A percentile compares a stretch with the other conserved stretches of the same genome.
phyloP scores from a whole-genome alignment of 2,329 filamentous ascomycete species.

The Diaporthe citri region DNA sequence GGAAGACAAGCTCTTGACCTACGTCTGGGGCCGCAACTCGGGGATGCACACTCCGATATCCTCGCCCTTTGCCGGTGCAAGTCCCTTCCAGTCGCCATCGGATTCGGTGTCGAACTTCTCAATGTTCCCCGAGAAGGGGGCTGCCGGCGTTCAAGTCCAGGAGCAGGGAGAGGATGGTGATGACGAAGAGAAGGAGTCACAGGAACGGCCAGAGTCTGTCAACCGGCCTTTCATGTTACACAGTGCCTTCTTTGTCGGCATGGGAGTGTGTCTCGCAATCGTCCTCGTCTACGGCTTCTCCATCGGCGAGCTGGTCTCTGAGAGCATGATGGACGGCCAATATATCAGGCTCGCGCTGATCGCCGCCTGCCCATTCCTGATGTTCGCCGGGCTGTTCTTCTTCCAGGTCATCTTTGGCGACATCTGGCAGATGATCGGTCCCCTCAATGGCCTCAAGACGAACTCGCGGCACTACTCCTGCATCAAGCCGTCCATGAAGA shows the following conservation, averaged over 20 bases:
- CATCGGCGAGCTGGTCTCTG: conserved; percentile 52
- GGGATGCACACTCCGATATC: conserved; percentile 30
- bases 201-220: conserved; percentile 53
- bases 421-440: conserved; percentile 62
- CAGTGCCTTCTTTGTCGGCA: conserved; percentile 54
- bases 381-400: conserved; percentile 56
- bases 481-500: conserved; percentile 49
- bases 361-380: conserved; percentile 52
- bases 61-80: conserved; percentile 38
- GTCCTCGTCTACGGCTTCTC: conserved; percentile 55
- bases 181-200: conserved; percentile 44
- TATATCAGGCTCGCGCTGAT: conserved; percentile 55
- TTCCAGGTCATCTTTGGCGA: conserved; percentile 57
- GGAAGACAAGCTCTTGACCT: conserved; percentile 50
- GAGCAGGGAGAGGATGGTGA: conserved; percentile 42
- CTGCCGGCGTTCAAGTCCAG: conserved; percentile 32
- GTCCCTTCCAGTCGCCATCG: conserved; percentile 40
- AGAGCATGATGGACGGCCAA: conserved; percentile 53
- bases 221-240: conserved; percentile 54
- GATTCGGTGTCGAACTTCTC: conserved; percentile 41
- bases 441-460: conserved; percentile 56
- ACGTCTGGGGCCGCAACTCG: conserved; percentile 47
- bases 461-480: conserved; percentile 61
- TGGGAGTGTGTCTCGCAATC: conserved; percentile 53
- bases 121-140: conserved; percentile 41